A percentile compares a stretch with the other conserved stretches of the same genome.
Conservation (phyloP, 345 rosid genomes). For the Sonneratia alba region DNA sequence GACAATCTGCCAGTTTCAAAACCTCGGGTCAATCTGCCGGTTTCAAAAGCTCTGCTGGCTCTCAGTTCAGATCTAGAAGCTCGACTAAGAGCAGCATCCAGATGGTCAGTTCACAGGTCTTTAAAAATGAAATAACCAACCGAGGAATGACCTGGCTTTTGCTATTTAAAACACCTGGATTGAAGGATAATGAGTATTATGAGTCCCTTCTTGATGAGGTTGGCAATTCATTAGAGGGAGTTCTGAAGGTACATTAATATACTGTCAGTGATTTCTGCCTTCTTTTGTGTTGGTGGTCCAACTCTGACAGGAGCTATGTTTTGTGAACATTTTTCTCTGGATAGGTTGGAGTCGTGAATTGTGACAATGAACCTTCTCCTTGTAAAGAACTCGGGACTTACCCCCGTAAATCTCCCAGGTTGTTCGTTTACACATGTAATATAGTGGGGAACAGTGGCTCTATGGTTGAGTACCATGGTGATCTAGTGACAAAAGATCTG, state of each 20-base stretch:
- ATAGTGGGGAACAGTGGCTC: slow-evolving; percentile 37
- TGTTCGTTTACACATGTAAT: slow-evolving; percentile 57
- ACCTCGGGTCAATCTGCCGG: slow-evolving; percentile 40
- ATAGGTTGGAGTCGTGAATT: slow-evolving; percentile 72
- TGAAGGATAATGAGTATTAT: slow-evolving; percentile 37
- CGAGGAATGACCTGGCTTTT: slow-evolving; percentile 92
- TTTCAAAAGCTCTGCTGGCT: slow-evolving; percentile 43
- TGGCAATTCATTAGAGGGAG: slow-evolving; percentile 58
- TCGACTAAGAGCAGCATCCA: slow-evolving; percentile 32
- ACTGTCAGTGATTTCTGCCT: background rate
- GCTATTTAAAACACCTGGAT: slow-evolving; percentile 43
- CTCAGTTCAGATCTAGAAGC: slow-evolving; percentile 36
- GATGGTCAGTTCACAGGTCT: slow-evolving; percentile 41
- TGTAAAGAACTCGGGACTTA: slow-evolving; percentile 56
- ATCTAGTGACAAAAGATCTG: slow-evolving; percentile 42
- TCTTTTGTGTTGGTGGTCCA: background rate
- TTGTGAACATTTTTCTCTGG: slow-evolving; percentile 4
- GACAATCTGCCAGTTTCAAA: slow-evolving; percentile 42
- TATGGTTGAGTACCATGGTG: slow-evolving; percentile 65
- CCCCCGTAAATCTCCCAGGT: slow-evolving; percentile 46
- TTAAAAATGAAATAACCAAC: slow-evolving; percentile 52
- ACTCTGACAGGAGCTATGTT: background rate
- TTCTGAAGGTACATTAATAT: slow-evolving; percentile 47
- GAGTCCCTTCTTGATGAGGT: slow-evolving; percentile 60
- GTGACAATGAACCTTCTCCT: slow-evolving; percentile 59